Conservation (phyloP, 495 filamentous ascomycete species). For the Neurospora sp. region DNA sequence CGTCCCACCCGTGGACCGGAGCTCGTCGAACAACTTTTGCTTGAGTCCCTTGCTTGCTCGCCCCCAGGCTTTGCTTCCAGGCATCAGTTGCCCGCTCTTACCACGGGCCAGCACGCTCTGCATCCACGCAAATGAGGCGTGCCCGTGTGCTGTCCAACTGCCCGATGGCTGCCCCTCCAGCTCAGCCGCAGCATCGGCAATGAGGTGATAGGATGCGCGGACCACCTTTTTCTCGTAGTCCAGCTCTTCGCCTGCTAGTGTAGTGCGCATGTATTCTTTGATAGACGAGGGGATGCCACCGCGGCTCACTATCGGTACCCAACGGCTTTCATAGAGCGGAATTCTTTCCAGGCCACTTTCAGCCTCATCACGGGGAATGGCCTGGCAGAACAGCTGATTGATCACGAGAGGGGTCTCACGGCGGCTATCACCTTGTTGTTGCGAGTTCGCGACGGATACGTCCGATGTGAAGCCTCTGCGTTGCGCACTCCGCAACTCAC, state of each 20-base stretch:
- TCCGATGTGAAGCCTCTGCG: constrained; percentile 1
- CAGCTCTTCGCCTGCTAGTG: neutral
- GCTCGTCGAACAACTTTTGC: no score
- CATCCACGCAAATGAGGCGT: constrained; percentile 12
- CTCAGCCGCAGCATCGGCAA: constrained; percentile 7
- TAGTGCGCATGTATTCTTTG: neutral
- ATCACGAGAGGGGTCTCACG: neutral
- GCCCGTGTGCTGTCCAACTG: neutral
- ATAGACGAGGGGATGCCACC: constrained; percentile 2
- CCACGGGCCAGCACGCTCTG: constrained; percentile 2
- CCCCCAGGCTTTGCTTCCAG: neutral
- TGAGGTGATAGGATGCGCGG: constrained; percentile 12
- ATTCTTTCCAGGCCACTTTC: neutral
- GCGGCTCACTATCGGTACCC: constrained; percentile 7
- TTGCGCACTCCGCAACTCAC: constrained; percentile 4
- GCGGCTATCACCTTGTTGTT: neutral
- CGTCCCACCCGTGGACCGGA: no score
- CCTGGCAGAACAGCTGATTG: constrained; percentile 3
- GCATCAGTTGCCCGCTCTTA: constrained; percentile 1
- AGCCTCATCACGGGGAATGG: constrained; percentile 2
- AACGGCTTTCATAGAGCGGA: constrained; percentile 4
- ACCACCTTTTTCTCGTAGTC: constrained; percentile 8
- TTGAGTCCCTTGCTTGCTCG: no score
- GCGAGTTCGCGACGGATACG: neutral
- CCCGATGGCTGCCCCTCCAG: neutral